phyloP scores from a whole-genome alignment of 208 protist genomes.

The Trypanosoma congolense region DNA sequence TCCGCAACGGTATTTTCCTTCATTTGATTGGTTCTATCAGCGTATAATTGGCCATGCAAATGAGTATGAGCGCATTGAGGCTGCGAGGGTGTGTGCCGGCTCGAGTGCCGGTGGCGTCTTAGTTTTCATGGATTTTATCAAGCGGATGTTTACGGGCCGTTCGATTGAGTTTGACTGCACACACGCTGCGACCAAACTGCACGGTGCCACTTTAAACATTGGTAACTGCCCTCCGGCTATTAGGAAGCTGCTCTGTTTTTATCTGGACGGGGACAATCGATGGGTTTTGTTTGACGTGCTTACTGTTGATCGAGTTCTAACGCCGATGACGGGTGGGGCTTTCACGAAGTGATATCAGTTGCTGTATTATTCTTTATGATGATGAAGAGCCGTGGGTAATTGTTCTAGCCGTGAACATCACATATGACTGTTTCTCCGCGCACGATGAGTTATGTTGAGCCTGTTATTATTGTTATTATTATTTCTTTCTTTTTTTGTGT shows the following conservation, averaged over 20 bases:
- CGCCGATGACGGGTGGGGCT: conserved; percentile 1
- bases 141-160: conserved; percentile 61
- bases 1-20: conserved; percentile 47
- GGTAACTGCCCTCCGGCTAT: conserved; percentile 44
- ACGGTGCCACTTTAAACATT: conserved; percentile 56
- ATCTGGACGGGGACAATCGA: conserved; percentile 49
- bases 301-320: conserved; percentile 14
- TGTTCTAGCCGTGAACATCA: no score
- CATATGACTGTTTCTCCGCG: no score
- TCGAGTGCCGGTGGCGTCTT: conserved; percentile 38
- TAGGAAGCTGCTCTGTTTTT: conserved; percentile 70
- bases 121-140: conserved; percentile 52
- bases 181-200: conserved; percentile 33
- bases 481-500: no score
- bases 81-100: conserved; percentile 56
- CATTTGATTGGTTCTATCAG: conserved; percentile 83
- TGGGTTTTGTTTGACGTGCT: conserved; percentile 71
- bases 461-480: no score
- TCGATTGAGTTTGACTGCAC: conserved; percentile 57
- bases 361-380: background rate
- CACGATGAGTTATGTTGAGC: no score
- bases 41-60: conserved; percentile 56
- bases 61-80: conserved; percentile 75
- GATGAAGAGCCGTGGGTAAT: no score
- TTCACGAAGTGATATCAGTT: background rate